A percentile compares a stretch with the other conserved stretches of the same genome.
These are phyloP conservation scores for Ceratobasidium sp. DNA, from an alignment of 1,284 basidiomycete species.

Conservation along the genomic window DNA sequence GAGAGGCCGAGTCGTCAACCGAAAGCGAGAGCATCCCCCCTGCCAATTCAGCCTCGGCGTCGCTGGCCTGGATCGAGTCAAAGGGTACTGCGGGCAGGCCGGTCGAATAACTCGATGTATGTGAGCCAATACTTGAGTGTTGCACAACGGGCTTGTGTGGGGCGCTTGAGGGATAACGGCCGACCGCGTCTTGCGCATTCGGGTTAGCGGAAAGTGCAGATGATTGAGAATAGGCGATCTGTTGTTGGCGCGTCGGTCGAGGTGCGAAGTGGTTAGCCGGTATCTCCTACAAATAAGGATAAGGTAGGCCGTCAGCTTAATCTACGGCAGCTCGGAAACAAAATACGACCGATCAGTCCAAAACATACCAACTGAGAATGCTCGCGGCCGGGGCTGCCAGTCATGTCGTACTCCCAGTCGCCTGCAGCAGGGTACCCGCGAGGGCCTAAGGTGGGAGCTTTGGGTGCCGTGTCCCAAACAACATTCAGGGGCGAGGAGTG, in stretches of 20 bases:
- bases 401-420: conserved; percentile 64
- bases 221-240: conserved; percentile 55
- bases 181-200: conserved; percentile 22
- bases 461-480: conserved; percentile 21
- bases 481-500: conserved; percentile 27
- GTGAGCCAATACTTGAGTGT: conserved; percentile 23
- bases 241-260: conserved; percentile 64
- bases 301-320: not conserved
- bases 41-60: conserved; percentile 59
- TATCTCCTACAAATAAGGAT: conserved; percentile 29
- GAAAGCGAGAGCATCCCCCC: conserved; percentile 71
- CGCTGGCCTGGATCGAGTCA: conserved; percentile 32
- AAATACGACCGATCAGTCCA: conserved; percentile 45
- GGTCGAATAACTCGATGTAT: conserved; percentile 18
- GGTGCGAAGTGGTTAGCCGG: conserved; percentile 27
- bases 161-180: conserved; percentile 33
- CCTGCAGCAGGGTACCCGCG: conserved; percentile 54
- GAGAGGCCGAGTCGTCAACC: conserved; percentile 62
- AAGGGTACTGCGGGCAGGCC: conserved; percentile 29
- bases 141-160: conserved; percentile 7
- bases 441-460: conserved; percentile 21
- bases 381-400: conserved; percentile 53
- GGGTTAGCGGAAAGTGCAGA: conserved; percentile 53
- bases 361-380: conserved; percentile 59
- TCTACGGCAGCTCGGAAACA: conserved; percentile 3